A percentile compares a stretch with the other conserved stretches of the same genome.
phyloP scores from a whole-genome alignment of 805 yeast genomes.

The Candida vartiovaarae region DNA sequence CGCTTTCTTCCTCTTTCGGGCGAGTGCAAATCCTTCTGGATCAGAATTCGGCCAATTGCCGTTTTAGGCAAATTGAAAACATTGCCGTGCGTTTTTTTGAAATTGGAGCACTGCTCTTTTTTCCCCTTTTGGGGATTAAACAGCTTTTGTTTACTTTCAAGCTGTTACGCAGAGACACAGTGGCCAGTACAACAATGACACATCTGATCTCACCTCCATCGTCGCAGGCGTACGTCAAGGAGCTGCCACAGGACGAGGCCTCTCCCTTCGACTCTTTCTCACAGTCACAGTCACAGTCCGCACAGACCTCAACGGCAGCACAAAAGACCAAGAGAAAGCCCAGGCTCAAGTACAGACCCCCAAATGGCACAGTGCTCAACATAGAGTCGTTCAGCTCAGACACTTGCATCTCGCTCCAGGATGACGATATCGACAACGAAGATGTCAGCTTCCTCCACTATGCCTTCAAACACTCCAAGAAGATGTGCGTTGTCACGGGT shows the following conservation, averaged over 20 bases:
- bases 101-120: no score
- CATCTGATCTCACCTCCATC: conserved; percentile 23
- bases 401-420: conserved; percentile 27
- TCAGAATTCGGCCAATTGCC: conserved; percentile 12
- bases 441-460: conserved; percentile 45
- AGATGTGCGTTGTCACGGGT: conserved; percentile 66
- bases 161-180: no score
- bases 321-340: conserved; percentile 33
- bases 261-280: no score
- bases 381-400: conserved; percentile 23
- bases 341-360: conserved; percentile 38
- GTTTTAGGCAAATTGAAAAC: conserved; percentile 20
- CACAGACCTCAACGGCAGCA: neutral
- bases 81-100: neutral
- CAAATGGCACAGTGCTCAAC: conserved; percentile 37
- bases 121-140: no score
- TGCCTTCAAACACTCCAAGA: conserved; percentile 47
- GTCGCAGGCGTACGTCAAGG: conserved; percentile 12
- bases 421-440: conserved; percentile 26
- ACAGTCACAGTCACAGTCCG: neutral
- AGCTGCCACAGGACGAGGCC: neutral
- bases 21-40: no score
- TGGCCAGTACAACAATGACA: conserved; percentile 4
- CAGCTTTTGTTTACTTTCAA: no score
- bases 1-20: no score